A percentile compares a stretch with the other conserved stretches of the same genome.
Evolutionary conservation across 331 rosid species (phyloP).

Genomic region (Pyrus hybrid): DNA sequence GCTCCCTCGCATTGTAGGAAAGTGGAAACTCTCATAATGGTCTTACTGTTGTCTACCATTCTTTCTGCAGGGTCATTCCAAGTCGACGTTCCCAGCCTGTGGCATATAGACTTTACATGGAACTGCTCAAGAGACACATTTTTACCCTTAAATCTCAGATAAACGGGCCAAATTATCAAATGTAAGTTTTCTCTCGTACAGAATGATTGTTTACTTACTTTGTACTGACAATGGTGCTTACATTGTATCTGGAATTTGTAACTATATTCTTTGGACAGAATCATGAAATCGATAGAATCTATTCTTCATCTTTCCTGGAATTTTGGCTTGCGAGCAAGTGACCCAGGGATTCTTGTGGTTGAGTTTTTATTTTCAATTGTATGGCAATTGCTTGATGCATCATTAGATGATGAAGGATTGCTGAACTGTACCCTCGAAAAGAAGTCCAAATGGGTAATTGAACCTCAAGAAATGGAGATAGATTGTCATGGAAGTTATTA

Average conservation of each 20-base stretch:
- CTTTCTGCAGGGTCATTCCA: slow-evolving; percentile 73
- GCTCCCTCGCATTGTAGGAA: background rate
- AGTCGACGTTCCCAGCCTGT: slow-evolving; percentile 67
- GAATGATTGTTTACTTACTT: background rate
- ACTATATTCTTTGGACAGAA: slow-evolving; percentile 40
- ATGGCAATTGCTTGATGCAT: slow-evolving; percentile 91
- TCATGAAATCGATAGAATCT: slow-evolving; percentile 67
- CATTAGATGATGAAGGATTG: slow-evolving; percentile 81
- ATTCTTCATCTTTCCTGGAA: slow-evolving; percentile 63
- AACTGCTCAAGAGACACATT: slow-evolving; percentile 70
- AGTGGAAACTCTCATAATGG: background rate
- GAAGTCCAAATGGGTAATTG: slow-evolving; percentile 53
- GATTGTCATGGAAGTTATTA: slow-evolving; percentile 39
- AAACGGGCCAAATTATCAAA: slow-evolving; percentile 47
- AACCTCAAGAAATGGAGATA: slow-evolving; percentile 72
- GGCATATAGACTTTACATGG: slow-evolving; percentile 81
- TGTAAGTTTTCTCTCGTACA: slow-evolving; percentile 33
- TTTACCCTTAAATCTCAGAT: slow-evolving; percentile 67
- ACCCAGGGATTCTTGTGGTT: slow-evolving; percentile 81
- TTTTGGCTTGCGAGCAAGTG: slow-evolving; percentile 56
- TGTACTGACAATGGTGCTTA: background rate
- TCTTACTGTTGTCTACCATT: background rate
- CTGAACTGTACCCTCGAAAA: slow-evolving; percentile 57
- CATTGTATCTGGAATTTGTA: background rate
- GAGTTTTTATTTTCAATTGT: slow-evolving; percentile 69